Conservation (phyloP, 1,139 yeast species). For the Saccharomyces hybrid region DNA sequence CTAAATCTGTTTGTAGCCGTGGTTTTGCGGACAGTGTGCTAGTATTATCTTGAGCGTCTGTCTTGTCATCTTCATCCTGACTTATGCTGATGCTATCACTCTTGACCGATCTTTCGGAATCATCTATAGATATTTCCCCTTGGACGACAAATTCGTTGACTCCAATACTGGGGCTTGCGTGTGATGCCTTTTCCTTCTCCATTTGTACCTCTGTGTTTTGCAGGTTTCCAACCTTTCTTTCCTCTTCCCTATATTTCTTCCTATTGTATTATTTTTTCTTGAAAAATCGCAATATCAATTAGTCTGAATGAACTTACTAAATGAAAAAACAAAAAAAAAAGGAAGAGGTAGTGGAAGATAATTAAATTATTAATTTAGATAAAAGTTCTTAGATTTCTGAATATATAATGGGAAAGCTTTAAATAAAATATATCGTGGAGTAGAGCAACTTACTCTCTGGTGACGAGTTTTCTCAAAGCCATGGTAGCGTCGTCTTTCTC, state of each 20-base stretch:
- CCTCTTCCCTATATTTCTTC: neutral
- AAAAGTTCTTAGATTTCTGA: neutral
- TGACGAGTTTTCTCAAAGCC: constrained; percentile 25
- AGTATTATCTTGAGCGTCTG: neutral
- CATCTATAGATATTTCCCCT: neutral
- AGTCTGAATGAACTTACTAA: neutral
- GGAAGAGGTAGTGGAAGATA: neutral
- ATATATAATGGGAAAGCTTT: neutral
- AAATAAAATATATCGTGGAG: neutral
- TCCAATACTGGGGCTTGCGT: neutral
- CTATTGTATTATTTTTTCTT: neutral
- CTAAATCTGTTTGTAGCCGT: neutral
- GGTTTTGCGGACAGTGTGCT: neutral
- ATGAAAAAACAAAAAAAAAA: neutral
- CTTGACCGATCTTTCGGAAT: neutral
- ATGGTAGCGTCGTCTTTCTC: constrained; percentile 27
- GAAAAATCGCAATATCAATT: neutral
- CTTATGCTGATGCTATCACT: neutral
- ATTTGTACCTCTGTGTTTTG: neutral
- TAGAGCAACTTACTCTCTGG: constrained; percentile 8
- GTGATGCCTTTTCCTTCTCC: neutral
- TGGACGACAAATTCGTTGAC: neutral
- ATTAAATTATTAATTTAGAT: neutral
- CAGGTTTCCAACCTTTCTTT: neutral
- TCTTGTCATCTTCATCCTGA: neutral